Base-by-base conservation (phyloP, 345 rosid genomes). In the Linum lewisii region DNA sequence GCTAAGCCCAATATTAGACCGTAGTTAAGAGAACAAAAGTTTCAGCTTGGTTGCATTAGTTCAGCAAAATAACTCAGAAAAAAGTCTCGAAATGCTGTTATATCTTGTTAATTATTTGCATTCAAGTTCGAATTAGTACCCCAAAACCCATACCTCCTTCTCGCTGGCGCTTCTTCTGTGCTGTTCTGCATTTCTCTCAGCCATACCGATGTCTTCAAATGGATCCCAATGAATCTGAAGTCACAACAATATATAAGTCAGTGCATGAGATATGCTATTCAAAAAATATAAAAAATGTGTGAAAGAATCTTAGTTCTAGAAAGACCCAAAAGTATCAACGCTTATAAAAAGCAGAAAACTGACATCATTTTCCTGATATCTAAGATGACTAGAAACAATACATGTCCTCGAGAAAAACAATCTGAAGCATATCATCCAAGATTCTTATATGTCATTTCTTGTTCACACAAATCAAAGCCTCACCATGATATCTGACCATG, bases 111-210 rank as follows among this genome's bases (percentile, higher is more conserved):
- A 11, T 42, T 4, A 11, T 42, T 1, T 5, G 16, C 47, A 42
- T 14, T 16, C 23, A 52, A 24, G 23, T 21, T 13, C 24, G 6
- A 13, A 59, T 10, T 8, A 29, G 34, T 3, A 29, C 34, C 34
- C 34, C 34, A 29, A 29, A 0, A 23, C 38, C 21, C 54, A 42
- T 72, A 88, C 98, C 92, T 91, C 92, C 66, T 87, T 79, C 73
- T 91, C 98, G 54, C 60, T 69, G 24, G 95, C 99, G 62, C 99
- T 93, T 76, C 91, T 81, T 76, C 99, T 80, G 65, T 86, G 97
- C 72, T 66, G 72, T 59, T 93, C 92, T 38, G 90, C 95, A 78
- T 77, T 85, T 64, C 60, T 77, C 71, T 83, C 92, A 18, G 85
- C 76, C 65, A 70, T 69, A 58, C 88, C 91, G 59, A 89, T 78